Percentiles rank a stretch among this genome's conserved stretches.
Conservation (phyloP, 2,329 filamentous ascomycete genomes). For the Sarocladium oryzae region DNA sequence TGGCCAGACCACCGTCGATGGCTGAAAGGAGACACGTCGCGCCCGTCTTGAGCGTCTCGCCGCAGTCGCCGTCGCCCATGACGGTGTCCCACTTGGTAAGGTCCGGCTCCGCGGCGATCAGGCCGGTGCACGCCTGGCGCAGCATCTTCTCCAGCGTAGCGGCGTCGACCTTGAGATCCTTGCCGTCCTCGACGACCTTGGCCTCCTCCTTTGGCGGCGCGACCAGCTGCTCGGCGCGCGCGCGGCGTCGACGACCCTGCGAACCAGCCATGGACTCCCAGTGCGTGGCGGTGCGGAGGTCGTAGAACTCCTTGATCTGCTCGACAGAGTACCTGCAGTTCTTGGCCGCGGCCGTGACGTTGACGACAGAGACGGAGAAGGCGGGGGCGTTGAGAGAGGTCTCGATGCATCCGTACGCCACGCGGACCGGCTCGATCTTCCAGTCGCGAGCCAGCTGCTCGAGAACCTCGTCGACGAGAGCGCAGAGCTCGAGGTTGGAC, state of each 20-base stretch:
- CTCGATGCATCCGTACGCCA: constrained; percentile 59
- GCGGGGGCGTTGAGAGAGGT: constrained; percentile 67
- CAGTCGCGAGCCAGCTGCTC: constrained; percentile 41
- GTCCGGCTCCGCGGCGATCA: constrained; percentile 54
- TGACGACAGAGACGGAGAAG: constrained; percentile 62
- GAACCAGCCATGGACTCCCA: constrained; percentile 47
- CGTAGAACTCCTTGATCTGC: constrained; percentile 58
- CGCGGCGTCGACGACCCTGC: constrained; percentile 29
- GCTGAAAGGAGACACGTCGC: constrained; percentile 42
- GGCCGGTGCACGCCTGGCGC: constrained; percentile 42
- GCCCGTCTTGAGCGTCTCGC: constrained; percentile 52
- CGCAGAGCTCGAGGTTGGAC: constrained; percentile 50
- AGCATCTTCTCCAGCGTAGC: constrained; percentile 47
- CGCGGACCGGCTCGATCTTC: constrained; percentile 44
- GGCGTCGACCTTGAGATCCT: constrained; percentile 45
- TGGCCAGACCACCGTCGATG: constrained; percentile 32
- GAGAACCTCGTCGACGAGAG: constrained; percentile 46
- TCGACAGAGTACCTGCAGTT: constrained; percentile 39
- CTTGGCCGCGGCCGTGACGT: constrained; percentile 41
- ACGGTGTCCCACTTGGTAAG: constrained; percentile 42
- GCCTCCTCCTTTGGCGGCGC: constrained; percentile 26
- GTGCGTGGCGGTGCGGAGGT: constrained; percentile 52
- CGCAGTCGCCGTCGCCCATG: constrained; percentile 31
- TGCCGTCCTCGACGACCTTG: constrained; percentile 29
- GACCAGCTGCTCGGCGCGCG: constrained; percentile 38